Evolutionary conservation across 23 red algal genomes (phyloP).

Genomic region (Gracilariopsis chorda): DNA sequence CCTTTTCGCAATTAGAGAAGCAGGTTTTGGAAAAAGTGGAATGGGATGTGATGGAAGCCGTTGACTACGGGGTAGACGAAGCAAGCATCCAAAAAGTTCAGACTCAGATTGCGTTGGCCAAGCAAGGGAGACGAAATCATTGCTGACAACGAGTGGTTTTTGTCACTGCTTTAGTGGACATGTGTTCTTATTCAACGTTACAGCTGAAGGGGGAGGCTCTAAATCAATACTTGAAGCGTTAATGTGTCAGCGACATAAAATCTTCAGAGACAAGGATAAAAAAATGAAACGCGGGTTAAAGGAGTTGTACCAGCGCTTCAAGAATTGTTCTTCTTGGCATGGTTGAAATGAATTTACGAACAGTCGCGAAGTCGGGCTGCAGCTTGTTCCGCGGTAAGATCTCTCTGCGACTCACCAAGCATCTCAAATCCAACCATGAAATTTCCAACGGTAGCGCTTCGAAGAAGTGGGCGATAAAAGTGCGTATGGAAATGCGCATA

Average conservation of each 20-base stretch:
- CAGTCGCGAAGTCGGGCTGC: conserved; percentile 48
- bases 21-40: conserved; percentile 3
- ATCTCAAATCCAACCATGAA: conserved; percentile 94
- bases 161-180: too few relatives aligned
- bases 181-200: too few relatives aligned
- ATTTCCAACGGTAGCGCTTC: conserved; percentile 79
- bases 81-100: background rate
- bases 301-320: too few relatives aligned
- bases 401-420: conserved; percentile 79
- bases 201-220: too few relatives aligned
- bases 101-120: background rate
- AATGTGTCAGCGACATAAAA: too few relatives aligned
- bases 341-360: conserved; percentile 68
- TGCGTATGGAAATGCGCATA: conserved; percentile 73
- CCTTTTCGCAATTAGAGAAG: conserved; percentile 41
- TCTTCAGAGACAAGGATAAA: too few relatives aligned
- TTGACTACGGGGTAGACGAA: conserved; percentile 21
- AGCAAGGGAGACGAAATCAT: too few relatives aligned
- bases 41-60: conserved; percentile 1
- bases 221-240: too few relatives aligned
- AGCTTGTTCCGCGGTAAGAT: conserved; percentile 85
- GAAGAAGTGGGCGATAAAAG: conserved; percentile 82
- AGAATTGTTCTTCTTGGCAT: too few relatives aligned
- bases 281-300: too few relatives aligned
- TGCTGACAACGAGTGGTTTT: too few relatives aligned